Evolutionary conservation across 2,329 filamentous ascomycete species (phyloP).

Genomic region (Tympanopsis confertula): DNA sequence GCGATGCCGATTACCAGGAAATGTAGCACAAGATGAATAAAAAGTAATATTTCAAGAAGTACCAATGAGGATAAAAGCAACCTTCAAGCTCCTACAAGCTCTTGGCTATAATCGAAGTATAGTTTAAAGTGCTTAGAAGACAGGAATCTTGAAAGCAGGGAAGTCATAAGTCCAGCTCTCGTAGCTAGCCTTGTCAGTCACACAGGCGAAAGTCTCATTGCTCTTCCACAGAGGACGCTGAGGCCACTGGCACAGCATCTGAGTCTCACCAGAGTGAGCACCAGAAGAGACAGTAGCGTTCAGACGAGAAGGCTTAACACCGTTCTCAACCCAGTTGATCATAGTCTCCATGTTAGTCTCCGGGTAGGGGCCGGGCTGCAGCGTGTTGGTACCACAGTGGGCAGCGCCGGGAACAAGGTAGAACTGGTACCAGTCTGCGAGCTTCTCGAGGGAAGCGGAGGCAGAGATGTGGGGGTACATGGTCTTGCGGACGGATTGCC

Average conservation of each 20-base stretch:
- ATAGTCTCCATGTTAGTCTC: conserved; percentile 57
- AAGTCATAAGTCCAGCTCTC: conserved; percentile 15
- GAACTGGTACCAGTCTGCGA: conserved; percentile 40
- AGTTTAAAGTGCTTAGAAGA: conserved; percentile 4
- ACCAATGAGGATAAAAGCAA: too few relatives aligned
- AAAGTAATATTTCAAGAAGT: too few relatives aligned
- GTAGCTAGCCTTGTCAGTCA: conserved; percentile 11
- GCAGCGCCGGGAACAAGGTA: conserved; percentile 40
- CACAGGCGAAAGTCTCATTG: conserved; percentile 12
- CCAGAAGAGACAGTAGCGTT: conserved; percentile 22
- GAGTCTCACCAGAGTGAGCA: conserved; percentile 16
- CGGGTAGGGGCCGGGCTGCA: conserved; percentile 30
- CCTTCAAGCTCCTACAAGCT: too few relatives aligned
- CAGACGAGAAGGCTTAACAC: conserved; percentile 17
- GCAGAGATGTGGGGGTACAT: conserved; percentile 31
- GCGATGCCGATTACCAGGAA: too few relatives aligned
- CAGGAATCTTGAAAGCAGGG: conserved; percentile 8
- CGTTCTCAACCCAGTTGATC: conserved; percentile 59
- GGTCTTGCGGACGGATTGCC: conserved; percentile 34
- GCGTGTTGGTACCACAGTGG: conserved; percentile 33
- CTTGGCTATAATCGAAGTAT: conserved; percentile 1
- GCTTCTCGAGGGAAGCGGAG: conserved; percentile 22
- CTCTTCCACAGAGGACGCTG: conserved; percentile 16
- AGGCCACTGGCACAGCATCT: conserved; percentile 25
- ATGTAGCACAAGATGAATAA: too few relatives aligned